phyloP scores from a whole-genome alignment of 2,329 filamentous ascomycete genomes.

The Corinectria fuckeliana region DNA sequence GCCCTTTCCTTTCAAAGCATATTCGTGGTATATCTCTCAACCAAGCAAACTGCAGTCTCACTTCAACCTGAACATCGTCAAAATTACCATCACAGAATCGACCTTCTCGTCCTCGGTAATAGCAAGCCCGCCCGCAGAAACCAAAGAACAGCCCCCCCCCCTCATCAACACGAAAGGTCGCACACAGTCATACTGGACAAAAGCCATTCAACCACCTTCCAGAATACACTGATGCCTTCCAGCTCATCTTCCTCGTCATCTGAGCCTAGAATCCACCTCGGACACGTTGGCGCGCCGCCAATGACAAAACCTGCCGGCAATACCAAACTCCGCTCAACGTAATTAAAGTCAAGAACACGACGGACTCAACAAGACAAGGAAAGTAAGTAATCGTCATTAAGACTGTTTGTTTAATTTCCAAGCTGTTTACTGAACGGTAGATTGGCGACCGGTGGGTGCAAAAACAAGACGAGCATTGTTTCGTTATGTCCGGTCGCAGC shows the following conservation, averaged over 20 bases:
- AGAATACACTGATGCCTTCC: not conserved
- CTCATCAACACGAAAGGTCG: not conserved
- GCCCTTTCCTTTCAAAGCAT: too few relatives aligned
- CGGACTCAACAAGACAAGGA: not conserved
- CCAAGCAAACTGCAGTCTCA: too few relatives aligned
- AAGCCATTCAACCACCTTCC: not conserved
- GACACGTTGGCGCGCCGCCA: conserved; percentile 6
- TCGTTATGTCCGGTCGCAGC: not conserved
- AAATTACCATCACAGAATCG: not conserved
- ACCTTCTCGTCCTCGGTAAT: too few relatives aligned
- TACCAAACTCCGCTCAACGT: not conserved
- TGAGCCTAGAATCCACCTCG: not conserved
- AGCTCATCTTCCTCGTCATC: not conserved
- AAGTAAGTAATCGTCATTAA: not conserved
- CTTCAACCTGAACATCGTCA: too few relatives aligned
- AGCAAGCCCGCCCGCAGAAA: too few relatives aligned
- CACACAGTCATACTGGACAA: not conserved
- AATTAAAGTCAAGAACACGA: not conserved
- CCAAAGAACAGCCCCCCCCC: too few relatives aligned
- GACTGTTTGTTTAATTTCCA: not conserved
- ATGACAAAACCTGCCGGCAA: not conserved
- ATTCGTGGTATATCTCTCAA: too few relatives aligned
- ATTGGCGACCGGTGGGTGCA: not conserved
- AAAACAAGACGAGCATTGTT: not conserved
- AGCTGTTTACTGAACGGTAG: not conserved